These are phyloP conservation scores for Fusarium sp. DNA, from an alignment of 2,329 filamentous ascomycete genomes.

Conservation along the genomic window DNA sequence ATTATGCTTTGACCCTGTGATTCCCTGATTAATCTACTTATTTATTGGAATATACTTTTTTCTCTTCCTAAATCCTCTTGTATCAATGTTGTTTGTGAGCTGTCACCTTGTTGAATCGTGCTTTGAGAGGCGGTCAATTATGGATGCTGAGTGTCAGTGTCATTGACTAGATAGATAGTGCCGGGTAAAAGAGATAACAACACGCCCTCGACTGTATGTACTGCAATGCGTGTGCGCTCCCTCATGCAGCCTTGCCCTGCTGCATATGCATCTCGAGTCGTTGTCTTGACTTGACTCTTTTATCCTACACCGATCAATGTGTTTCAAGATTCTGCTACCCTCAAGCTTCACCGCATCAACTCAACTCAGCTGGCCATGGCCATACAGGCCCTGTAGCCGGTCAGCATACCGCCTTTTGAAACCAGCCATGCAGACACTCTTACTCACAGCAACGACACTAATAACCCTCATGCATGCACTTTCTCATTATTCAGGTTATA, in stretches of 20 bases:
- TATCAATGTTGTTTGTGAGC: conserved; percentile 20
- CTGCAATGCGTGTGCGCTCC: background rate
- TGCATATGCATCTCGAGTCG: conserved; percentile 10
- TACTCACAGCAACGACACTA: conserved; percentile 13
- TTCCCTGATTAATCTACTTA: background rate
- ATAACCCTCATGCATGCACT: conserved; percentile 6
- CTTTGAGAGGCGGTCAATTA: conserved; percentile 27
- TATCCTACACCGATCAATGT: conserved; percentile 32
- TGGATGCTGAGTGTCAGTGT: background rate
- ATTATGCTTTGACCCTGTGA: conserved; percentile 1
- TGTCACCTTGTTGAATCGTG: conserved; percentile 23
- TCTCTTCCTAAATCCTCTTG: background rate
- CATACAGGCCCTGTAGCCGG: conserved; percentile 7
- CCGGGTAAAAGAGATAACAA: conserved; percentile 19
- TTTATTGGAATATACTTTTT: background rate
- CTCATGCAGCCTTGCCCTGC: conserved; percentile 22
- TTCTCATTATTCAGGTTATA: conserved; percentile 8
- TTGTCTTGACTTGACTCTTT: background rate
- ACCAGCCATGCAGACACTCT: conserved; percentile 11
- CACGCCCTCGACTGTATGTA: conserved; percentile 18
- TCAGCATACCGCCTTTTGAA: conserved; percentile 38
- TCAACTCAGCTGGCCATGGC: background rate
- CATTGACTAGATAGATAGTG: background rate
- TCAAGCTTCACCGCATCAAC: conserved; percentile 28
- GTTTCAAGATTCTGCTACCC: conserved; percentile 24